Percentiles rank a stretch among this genome's conserved stretches.
Evolutionary conservation across 345 rosid genomes (phyloP).

Genomic region (Eucalyptus sp.): DNA sequence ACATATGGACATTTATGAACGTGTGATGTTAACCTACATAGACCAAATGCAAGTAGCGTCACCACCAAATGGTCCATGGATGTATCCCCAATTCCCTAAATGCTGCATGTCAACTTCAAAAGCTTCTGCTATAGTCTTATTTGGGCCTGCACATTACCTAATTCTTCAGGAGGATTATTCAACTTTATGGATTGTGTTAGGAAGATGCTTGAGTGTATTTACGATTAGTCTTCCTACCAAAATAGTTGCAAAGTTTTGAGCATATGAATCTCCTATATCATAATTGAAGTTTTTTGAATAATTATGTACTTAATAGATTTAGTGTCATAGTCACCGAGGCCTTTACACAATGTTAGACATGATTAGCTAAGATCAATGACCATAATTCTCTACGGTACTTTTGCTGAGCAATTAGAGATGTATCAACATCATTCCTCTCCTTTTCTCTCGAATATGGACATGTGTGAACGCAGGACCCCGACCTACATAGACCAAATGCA

Average conservation of each 20-base stretch:
- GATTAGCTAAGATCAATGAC: no score
- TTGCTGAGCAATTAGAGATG: no score
- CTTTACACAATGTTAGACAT: background rate
- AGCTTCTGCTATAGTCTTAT: no score
- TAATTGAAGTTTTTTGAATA: background rate
- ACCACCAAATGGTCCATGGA: background rate
- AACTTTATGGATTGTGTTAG: no score
- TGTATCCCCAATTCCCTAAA: background rate
- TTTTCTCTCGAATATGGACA: background rate
- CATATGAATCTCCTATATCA: background rate
- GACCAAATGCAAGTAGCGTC: background rate
- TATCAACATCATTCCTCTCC: no score
- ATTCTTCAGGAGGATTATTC: background rate
- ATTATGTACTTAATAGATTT: background rate
- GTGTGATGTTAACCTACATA: background rate
- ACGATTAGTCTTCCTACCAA: fast-evolving
- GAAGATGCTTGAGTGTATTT: background rate
- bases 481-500: background rate
- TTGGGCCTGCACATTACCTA: fast-evolving
- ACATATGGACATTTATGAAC: background rate
- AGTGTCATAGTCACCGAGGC: background rate
- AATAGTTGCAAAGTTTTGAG: background rate
- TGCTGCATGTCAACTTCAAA: background rate
- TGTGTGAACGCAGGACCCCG: background rate
- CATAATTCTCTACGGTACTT: no score